Evolutionary conservation across 2,329 filamentous ascomycete genomes (phyloP), one percentile per base, ranked within the genome.

Genomic region (Cladophialophora carrionii): DNA sequence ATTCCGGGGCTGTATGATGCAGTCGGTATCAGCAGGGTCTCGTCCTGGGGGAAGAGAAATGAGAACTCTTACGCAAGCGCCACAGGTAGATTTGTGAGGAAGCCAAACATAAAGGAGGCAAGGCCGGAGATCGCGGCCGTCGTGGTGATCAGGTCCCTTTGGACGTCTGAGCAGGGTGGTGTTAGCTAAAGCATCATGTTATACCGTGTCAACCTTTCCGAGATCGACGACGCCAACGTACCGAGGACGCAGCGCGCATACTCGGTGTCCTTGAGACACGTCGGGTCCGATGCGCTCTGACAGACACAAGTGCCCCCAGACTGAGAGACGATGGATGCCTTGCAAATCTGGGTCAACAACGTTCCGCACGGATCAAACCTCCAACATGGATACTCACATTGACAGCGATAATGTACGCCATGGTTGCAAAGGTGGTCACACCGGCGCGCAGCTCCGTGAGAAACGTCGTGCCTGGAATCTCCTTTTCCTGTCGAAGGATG

Each of bases 61-160:
- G 26, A 29, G 48, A 52, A 20, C 3, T 20, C 52, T 12, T 54
- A 54, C 9, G 88, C 89, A 51, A 91, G 78, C 9, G 86, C 88
- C 70, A 91, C 87, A 1, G 91, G 91, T 57, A 93, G 81, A 71
- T 96, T 96, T 67, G 92, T 88, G 68, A 93, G 87, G 1, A 94
- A 77, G 20, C 92, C 92, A 88, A 96, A 92, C 77, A 83, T 88
- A 77, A 96, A 92, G n/a, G 87, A 89, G 2, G 89, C 85, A 52
- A 96, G 78, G 24, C 90, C 89, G 14, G 90, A 84, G 70, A 95
- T 93, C 61, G 91, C 91, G 52, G 92, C 91, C 5, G 92, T 96
- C 10, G 89, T 91, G 7, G 92, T 96, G 61, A 96, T 88, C 43
- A 92, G 79, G 74, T 96, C 92, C 34, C 90, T 86, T 77, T 90